Evolutionary conservation across 2,329 filamentous ascomycete genomes (phyloP), one percentile per base, ranked within the genome.

Genomic region (Chrysoporthe puriensis): DNA sequence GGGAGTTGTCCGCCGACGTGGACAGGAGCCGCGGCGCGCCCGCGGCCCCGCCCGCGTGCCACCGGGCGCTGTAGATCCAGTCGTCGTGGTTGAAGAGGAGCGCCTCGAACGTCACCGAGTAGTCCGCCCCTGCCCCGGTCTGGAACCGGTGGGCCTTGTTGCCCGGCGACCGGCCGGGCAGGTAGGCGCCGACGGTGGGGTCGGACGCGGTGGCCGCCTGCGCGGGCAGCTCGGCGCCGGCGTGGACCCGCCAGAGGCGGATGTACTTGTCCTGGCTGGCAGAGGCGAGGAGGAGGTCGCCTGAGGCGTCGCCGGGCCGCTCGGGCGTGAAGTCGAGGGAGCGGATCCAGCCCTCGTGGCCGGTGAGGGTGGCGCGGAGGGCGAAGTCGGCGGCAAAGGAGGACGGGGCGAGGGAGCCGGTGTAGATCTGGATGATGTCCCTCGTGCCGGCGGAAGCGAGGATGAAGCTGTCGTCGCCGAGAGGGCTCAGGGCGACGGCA

Each of bases 231-330:
- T 89, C 87, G 68, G 86, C 85, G 44, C 92, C 93, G 70, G 86
- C 83, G 71, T 92, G 91, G 46, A 99, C 81, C 67, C 94, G 88
- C 96, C 96, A 99, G 46, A 99, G 86, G 52, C 96, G 91, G 68
- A 98, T 90, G 74, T 98, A 99, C 80, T 97, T 97, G 79, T 99
- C 96, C 78, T 99, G 96, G 76, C 95, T 98, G 32, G 94, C 94
- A 13, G 95, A 98, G 0, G 95, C 93, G 26, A 99, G 85, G 32
- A 98, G 80, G 4, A 97, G 77, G 76, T 97, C 94, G 63, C 87
- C 86, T 0, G 81, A 78, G 0, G 79, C 72, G 43, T 13, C n/a
- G 32, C 80, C 79, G 2, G 81, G 76, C 16, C 79, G 85, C 75
- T 96, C 92, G 69, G 82, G 82, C 1, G 88, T 86, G 72, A 99